A percentile compares a stretch with the other conserved stretches of the same genome.
These are phyloP conservation scores for Prunus mira DNA, from an alignment of 306 rosid genomes.

Conservation along the genomic window DNA sequence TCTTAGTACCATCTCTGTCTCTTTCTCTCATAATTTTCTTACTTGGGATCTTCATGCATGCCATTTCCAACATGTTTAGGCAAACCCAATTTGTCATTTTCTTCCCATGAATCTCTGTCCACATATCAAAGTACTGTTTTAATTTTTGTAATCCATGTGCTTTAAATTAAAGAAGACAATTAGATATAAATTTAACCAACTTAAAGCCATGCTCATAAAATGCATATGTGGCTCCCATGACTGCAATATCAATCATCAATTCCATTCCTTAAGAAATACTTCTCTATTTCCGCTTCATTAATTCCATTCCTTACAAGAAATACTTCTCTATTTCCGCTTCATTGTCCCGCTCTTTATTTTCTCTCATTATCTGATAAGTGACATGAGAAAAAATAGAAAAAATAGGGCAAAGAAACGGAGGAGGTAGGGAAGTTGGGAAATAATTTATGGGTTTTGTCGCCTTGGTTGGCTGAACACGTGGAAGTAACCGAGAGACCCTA, in stretches of 20 bases:
- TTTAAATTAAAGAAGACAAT: neutral
- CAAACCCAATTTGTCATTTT: neutral
- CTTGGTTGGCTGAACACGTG: neutral
- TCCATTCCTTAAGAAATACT: no score
- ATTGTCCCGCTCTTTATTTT: no score
- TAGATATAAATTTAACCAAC: neutral
- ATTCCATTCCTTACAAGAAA: no score
- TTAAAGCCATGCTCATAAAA: neutral
- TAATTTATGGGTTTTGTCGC: neutral
- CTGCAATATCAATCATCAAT: neutral
- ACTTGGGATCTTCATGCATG: conserved; percentile 1
- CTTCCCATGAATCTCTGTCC: neutral
- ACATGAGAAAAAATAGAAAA: no score
- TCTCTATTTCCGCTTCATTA: no score
- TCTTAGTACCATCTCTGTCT: neutral
- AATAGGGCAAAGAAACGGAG: no score
- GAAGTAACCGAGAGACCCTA: neutral
- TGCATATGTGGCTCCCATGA: neutral
- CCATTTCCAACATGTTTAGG: conserved; percentile 17
- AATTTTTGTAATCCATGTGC: neutral
- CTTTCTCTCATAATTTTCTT: neutral
- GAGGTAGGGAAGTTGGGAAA: neutral
- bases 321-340: no score
- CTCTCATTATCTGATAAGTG: no score
- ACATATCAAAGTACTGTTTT: neutral